Percentiles rank a stretch among this genome's conserved stretches.
phyloP scores from a whole-genome alignment of 1,139 yeast species.

The Zygoascus hellenicus region DNA sequence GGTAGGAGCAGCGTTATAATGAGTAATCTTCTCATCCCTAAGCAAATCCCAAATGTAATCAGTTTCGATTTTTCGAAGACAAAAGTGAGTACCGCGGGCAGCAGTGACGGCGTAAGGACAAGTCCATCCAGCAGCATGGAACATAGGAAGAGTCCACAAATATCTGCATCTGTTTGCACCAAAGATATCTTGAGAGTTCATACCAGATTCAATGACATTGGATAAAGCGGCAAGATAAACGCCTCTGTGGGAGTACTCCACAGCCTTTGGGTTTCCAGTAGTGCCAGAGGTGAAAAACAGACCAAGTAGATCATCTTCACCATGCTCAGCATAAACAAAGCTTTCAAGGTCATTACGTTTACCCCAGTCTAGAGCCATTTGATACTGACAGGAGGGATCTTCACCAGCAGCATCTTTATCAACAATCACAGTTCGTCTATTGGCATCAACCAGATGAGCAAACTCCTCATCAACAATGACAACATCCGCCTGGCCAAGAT shows the following conservation, averaged over 20 bases:
- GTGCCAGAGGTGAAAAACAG: slow-evolving; percentile 65
- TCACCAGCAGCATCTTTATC: slow-evolving; percentile 29
- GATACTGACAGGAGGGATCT: slow-evolving; percentile 24
- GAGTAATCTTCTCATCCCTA: slow-evolving; percentile 31
- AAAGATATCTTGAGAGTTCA: slow-evolving; percentile 30
- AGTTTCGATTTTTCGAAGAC: slow-evolving; percentile 35
- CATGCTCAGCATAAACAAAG: slow-evolving; percentile 12
- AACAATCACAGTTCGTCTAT: slow-evolving; percentile 23
- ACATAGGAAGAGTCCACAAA: slow-evolving; percentile 38
- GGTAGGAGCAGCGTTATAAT: slow-evolving; percentile 38
- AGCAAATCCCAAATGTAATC: slow-evolving; percentile 35
- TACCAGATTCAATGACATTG: slow-evolving; percentile 32
- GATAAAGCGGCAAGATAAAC: slow-evolving; percentile 34
- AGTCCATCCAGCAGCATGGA: slow-evolving; percentile 39
- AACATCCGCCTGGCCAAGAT: slow-evolving; percentile 33
- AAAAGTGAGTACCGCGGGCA: slow-evolving; percentile 35
- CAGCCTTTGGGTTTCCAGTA: slow-evolving; percentile 75
- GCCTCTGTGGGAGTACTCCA: slow-evolving; percentile 51
- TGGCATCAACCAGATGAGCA: slow-evolving; percentile 24
- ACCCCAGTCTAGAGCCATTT: slow-evolving; percentile 27
- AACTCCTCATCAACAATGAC: slow-evolving; percentile 34
- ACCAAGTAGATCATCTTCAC: slow-evolving; percentile 31
- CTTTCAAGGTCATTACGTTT: slow-evolving; percentile 14
- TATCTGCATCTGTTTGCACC: slow-evolving; percentile 32
- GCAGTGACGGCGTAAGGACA: slow-evolving; percentile 38